Percentiles rank a stretch among this genome's conserved stretches.
Conservation (phyloP, 805 yeast genomes). For the Wickerhamiella lipophila region DNA sequence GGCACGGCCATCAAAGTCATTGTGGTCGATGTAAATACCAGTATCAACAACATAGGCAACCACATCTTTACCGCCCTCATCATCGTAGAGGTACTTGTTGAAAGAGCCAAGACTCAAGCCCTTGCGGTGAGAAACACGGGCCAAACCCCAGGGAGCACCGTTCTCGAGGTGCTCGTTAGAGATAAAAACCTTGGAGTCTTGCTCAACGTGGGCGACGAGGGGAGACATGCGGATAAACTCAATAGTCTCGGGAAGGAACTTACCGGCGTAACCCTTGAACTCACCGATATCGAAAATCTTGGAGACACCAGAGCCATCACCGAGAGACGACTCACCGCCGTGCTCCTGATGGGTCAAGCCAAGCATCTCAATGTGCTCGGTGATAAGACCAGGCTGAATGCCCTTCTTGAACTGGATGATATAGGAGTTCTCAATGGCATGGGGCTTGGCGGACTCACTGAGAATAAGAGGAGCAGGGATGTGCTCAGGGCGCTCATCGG, state of each 20-base stretch:
- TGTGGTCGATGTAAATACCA: constrained; percentile 40
- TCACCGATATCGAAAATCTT: constrained; percentile 36
- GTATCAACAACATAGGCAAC: constrained; percentile 45
- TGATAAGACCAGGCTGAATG: constrained; percentile 39
- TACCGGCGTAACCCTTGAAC: constrained; percentile 74
- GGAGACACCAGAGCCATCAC: constrained; percentile 21
- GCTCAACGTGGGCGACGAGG: constrained; percentile 48
- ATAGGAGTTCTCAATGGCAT: constrained; percentile 35
- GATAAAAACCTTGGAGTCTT: constrained; percentile 43
- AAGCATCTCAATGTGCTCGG: constrained; percentile 59
- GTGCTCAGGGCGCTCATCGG: constrained; percentile 10
- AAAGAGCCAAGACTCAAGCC: constrained; percentile 46
- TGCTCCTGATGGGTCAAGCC: constrained; percentile 27
- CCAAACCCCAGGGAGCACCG: constrained; percentile 67
- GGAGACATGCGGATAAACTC: constrained; percentile 53
- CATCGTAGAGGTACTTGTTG: constrained; percentile 48
- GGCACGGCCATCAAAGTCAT: constrained; percentile 45
- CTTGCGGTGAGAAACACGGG: constrained; percentile 54
- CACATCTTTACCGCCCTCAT: constrained; percentile 34
- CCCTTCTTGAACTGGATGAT: constrained; percentile 72
- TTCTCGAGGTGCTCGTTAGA: constrained; percentile 39
- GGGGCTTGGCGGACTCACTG: constrained; percentile 29
- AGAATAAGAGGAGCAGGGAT: constrained; percentile 37
- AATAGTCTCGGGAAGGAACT: constrained; percentile 61
- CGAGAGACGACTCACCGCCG: constrained; percentile 31